phyloP scores from a whole-genome alignment of 148 eudicot genomes.

The Talinum fruticosum region DNA sequence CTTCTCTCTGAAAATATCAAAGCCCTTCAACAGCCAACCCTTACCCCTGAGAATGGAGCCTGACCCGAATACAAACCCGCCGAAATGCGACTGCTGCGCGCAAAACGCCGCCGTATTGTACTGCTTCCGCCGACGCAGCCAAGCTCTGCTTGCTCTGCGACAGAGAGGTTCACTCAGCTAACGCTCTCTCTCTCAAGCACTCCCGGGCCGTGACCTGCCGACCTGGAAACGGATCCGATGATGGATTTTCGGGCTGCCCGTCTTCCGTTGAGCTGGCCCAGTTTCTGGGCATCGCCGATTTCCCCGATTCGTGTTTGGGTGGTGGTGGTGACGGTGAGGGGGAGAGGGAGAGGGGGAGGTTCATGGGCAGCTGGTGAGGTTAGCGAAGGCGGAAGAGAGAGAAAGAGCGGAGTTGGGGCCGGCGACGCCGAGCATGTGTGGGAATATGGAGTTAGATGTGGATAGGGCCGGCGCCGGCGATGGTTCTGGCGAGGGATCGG shows the following conservation, averaged over 20 bases:
- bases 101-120: conserved; percentile 36
- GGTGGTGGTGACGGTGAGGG: background rate
- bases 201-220: conserved; percentile 19
- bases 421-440: background rate
- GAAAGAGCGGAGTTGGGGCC: background rate
- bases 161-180: conserved; percentile 65
- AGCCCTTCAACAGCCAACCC: background rate
- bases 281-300: background rate
- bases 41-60: background rate
- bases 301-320: too few relatives aligned
- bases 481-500: background rate
- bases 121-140: conserved; percentile 65
- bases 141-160: conserved; percentile 64
- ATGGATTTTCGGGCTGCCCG: background rate
- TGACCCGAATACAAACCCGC: background rate
- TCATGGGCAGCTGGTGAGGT: background rate
- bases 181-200: conserved; percentile 62
- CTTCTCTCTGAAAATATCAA: background rate
- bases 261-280: background rate
- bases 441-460: background rate
- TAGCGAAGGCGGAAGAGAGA: background rate
- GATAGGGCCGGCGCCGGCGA: background rate
- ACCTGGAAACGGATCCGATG: background rate
- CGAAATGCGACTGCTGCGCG: background rate
- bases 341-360: background rate